phyloP scores from a whole-genome alignment of 139 green algal genomes.

The Chlamydomonas sp. region DNA sequence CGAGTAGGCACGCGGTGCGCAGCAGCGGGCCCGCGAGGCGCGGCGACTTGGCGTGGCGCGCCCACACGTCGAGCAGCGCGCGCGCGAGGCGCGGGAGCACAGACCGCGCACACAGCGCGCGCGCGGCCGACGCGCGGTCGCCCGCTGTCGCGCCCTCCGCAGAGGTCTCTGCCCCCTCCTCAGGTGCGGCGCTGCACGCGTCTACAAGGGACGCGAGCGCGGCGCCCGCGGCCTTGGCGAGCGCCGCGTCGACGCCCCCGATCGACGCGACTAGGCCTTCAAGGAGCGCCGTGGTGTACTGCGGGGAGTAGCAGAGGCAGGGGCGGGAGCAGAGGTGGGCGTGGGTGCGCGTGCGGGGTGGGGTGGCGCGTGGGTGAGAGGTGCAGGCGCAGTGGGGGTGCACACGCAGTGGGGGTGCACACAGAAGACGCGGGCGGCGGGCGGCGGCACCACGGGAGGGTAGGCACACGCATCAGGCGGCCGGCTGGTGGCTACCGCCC shows the following conservation, averaged over 20 bases:
- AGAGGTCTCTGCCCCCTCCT: neutral
- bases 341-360: too few relatives aligned
- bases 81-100: too few relatives aligned
- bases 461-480: neutral
- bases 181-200: neutral
- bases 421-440: too few relatives aligned
- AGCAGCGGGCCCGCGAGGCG: conserved; percentile 47
- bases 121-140: neutral
- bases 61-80: conserved; percentile 34
- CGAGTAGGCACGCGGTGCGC: conserved; percentile 43
- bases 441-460: too few relatives aligned
- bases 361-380: too few relatives aligned
- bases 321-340: neutral
- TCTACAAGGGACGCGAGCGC: conserved; percentile 34
- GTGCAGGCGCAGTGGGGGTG: too few relatives aligned
- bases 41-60: conserved; percentile 23
- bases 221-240: conserved; percentile 40
- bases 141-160: neutral
- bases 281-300: conserved; percentile 33
- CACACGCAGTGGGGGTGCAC: too few relatives aligned
- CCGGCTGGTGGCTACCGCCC: too few relatives aligned
- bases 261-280: conserved; percentile 72
- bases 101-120: conserved; percentile 19
- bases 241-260: conserved; percentile 65
- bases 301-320: neutral